Conservation (phyloP, 306 rosid species). For the Crataegus laevigata region DNA sequence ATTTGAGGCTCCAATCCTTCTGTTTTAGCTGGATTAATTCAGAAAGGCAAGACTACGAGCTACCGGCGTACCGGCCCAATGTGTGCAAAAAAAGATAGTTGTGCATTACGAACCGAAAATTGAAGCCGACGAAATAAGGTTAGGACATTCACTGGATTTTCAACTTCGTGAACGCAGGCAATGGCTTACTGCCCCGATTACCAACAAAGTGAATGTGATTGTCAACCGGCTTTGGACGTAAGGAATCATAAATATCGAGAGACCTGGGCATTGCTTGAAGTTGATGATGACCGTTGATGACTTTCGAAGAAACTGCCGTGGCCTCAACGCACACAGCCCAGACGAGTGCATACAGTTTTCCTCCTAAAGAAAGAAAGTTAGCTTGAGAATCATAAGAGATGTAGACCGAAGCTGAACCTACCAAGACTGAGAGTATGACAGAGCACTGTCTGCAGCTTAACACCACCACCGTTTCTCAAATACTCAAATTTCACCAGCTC, state of each 20-base stretch:
- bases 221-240: not conserved
- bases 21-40: too few species aligned
- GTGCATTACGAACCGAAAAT: too few species aligned
- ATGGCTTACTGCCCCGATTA: not conserved
- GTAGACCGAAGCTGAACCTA: not conserved
- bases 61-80: not conserved
- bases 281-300: not conserved
- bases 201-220: too few species aligned
- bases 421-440: not conserved
- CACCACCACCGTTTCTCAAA: not conserved
- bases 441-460: not conserved
- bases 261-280: not conserved
- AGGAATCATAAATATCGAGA: not conserved
- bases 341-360: not conserved
- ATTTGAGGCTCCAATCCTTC: too few species aligned
- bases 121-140: not conserved
- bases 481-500: not conserved
- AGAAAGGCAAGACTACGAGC: not conserved
- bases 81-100: too few species aligned
- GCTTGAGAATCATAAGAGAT: not conserved
- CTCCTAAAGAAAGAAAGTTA: not conserved
- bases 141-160: not conserved
- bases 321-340: not conserved
- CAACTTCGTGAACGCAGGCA: not conserved
- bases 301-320: not conserved